Evolutionary conservation across 2,329 filamentous ascomycete genomes (phyloP), one percentile per base, ranked within the genome.

Genomic region (Aspergillus pseudonomiae): DNA sequence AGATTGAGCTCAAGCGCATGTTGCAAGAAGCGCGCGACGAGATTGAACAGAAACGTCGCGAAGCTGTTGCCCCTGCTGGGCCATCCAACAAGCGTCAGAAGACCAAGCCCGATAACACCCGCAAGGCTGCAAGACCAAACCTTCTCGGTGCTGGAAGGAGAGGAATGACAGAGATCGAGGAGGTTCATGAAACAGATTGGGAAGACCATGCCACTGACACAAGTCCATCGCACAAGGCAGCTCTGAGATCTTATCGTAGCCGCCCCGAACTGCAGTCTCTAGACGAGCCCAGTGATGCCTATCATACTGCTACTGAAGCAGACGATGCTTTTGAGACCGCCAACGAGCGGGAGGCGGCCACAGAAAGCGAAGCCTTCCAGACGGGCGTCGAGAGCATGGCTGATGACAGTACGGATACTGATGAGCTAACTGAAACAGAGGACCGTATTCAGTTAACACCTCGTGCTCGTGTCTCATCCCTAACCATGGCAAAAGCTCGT

Each of bases 1-100:
- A 97, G 83, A 87, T 98, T 32, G 95, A 99, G 79, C 86, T 98
- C 60, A 94, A 93, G 79, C 91, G 94, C 64, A 92, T 99, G 86
- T 87, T 98, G 34, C 94, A 98, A 80, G 95, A 99, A 73, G 91
- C 94, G 28, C 89, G 94, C 41, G 95, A 99, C 75, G 95, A 99
- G 73, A 81, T 99, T 32, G 95, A 93, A 77, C 79, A 87, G 54
- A 86, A 89, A 64, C 84, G 86, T 55, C 83, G 80, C 59, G 87
- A 82, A 62, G 85, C 87, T 36, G 59, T 80, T 79, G 54, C 75
- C 28, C 65, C 72, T 26, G 76, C 78, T 57, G 76, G 79, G 26
- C 61, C 77, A 45, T 68, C 77, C 70, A 70, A 76, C 70, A 88
- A 88, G 78, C 84, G 86, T 68, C 76, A 86, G 75, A 81, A 90